phyloP scores from a whole-genome alignment of 805 yeast genomes.

The Ascoidea rubescens region DNA sequence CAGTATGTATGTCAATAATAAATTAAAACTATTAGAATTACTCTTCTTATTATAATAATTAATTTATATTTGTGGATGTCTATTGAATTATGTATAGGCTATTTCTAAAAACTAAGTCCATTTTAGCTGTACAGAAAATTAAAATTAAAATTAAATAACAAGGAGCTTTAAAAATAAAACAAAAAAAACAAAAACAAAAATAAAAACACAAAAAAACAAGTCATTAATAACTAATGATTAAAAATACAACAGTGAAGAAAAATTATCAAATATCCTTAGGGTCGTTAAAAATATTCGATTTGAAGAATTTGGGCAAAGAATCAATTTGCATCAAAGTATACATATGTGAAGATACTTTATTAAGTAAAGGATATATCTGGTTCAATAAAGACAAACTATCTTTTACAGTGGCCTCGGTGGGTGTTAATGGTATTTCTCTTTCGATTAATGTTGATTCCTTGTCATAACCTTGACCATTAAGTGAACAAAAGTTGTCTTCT shows the following conservation, averaged over 20 bases:
- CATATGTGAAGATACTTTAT: constrained; percentile 34
- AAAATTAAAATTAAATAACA: background rate
- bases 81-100: no score
- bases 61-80: no score
- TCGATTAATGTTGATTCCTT: background rate
- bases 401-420: constrained; percentile 20
- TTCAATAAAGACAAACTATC: constrained; percentile 23
- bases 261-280: constrained; percentile 10
- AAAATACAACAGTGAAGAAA: background rate
- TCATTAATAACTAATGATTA: background rate
- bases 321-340: constrained; percentile 55
- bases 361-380: constrained; percentile 28
- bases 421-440: constrained; percentile 11
- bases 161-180: background rate
- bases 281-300: constrained; percentile 24
- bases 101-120: no score
- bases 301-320: constrained; percentile 57
- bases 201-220: background rate
- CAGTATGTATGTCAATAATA: no score
- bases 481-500: background rate
- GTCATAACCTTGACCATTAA: background rate
- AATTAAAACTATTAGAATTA: no score
- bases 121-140: background rate
- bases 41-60: no score
- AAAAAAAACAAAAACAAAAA: background rate